A percentile compares a stretch with the other conserved stretches of the same genome.
Evolutionary conservation across 169 alveolate genomes (phyloP).

Genomic region (Cryptosporidium ryanae): DNA sequence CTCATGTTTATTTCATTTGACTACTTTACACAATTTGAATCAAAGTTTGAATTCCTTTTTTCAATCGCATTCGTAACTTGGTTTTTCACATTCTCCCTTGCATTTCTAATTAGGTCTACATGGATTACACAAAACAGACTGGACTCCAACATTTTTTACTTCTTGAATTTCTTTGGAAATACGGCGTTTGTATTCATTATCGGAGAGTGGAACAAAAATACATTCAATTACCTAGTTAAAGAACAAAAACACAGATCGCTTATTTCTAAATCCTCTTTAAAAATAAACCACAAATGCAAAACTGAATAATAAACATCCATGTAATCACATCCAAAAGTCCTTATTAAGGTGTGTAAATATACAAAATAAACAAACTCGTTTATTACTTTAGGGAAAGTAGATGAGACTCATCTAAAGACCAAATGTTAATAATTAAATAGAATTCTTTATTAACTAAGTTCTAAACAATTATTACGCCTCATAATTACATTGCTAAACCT

Average conservation of each 20-base stretch:
- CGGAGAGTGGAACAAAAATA: slow-evolving; percentile 59
- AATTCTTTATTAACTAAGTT: background rate
- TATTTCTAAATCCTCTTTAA: too few species aligned
- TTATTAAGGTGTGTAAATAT: background rate
- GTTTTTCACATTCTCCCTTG: slow-evolving; percentile 13
- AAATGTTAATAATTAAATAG: slow-evolving; percentile 31
- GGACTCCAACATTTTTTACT: slow-evolving; percentile 39
- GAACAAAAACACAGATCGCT: too few species aligned
- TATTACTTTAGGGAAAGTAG: too few species aligned
- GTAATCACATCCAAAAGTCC: background rate
- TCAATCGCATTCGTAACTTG: slow-evolving; percentile 10
- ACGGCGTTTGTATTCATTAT: slow-evolving; percentile 12
- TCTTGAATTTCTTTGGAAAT: slow-evolving; percentile 4
- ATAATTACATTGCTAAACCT: too few species aligned
- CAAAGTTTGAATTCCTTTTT: slow-evolving; percentile 14
- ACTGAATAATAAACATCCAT: background rate
- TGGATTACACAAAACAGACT: slow-evolving; percentile 48
- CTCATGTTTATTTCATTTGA: slow-evolving; percentile 43
- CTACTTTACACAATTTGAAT: slow-evolving; percentile 14
- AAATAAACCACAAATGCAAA: too few species aligned
- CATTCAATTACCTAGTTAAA: slow-evolving; percentile 12
- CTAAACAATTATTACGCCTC: too few species aligned
- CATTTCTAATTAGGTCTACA: slow-evolving; percentile 30
- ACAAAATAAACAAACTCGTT: too few species aligned
- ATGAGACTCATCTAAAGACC: background rate